Conservation (phyloP, 23 red algal genomes). For the Pyropia haitanensis region DNA sequence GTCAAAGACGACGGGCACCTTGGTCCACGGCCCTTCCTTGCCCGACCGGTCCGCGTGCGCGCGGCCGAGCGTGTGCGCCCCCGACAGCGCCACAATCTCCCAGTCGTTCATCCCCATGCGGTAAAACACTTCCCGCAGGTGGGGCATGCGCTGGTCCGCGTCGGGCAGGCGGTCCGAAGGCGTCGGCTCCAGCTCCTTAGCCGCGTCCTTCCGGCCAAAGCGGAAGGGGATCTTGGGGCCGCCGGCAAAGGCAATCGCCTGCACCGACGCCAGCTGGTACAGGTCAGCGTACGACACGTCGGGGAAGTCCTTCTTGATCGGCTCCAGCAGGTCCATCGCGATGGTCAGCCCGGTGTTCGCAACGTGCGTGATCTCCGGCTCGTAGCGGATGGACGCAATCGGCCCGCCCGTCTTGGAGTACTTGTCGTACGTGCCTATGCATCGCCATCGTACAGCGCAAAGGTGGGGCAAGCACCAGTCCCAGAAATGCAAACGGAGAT, state of each 20-base stretch:
- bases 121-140: constrained; percentile 84
- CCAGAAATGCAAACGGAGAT: no score
- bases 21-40: constrained; percentile 86
- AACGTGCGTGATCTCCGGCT: constrained; percentile 63
- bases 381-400: constrained; percentile 85
- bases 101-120: constrained; percentile 95
- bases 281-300: constrained; percentile 89
- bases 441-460: no score
- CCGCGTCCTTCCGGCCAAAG: constrained; percentile 74
- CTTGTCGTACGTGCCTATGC: constrained; percentile 34
- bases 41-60: constrained; percentile 65
- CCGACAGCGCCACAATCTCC: constrained; percentile 83
- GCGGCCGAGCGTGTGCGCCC: constrained; percentile 87
- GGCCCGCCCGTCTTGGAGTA: constrained; percentile 65
- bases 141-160: constrained; percentile 51
- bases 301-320: constrained; percentile 89
- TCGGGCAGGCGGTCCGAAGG: constrained; percentile 79
- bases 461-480: no score
- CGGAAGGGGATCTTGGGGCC: constrained; percentile 88
- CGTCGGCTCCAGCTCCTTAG: constrained; percentile 46
- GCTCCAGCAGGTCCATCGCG: constrained; percentile 78
- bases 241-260: constrained; percentile 61
- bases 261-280: constrained; percentile 68
- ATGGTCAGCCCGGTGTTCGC: constrained; percentile 80
- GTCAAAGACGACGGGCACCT: constrained; percentile 66